Evolutionary conservation across 805 yeast species (phyloP).

Genomic region (Cephaloascus albidus): DNA sequence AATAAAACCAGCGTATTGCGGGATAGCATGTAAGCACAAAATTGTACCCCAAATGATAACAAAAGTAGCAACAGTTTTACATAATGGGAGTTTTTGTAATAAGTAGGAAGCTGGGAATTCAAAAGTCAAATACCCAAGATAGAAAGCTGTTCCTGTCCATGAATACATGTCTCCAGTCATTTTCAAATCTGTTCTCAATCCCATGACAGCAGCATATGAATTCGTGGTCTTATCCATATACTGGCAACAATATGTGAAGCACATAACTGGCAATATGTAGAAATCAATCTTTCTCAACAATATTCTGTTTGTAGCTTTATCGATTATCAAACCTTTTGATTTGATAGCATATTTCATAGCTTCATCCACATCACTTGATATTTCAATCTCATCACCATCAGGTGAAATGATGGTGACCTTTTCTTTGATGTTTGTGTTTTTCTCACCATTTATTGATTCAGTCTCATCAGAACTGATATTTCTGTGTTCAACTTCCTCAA

Average conservation of each 20-base stretch:
- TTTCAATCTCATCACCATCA: conserved; percentile 13
- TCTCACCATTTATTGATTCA: too few species aligned
- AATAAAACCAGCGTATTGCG: conserved; percentile 10
- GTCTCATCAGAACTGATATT: too few species aligned
- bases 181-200: conserved; percentile 23
- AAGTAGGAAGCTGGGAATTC: conserved; percentile 27
- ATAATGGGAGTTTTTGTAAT: conserved; percentile 24
- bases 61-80: conserved; percentile 19
- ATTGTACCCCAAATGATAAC: conserved; percentile 25
- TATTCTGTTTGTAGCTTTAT: conserved; percentile 17
- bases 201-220: conserved; percentile 28
- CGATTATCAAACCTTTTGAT: conserved; percentile 3
- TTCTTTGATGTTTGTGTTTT: too few species aligned
- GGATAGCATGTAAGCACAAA: conserved; percentile 15
- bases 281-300: conserved; percentile 42
- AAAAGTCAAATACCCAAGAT: conserved; percentile 24
- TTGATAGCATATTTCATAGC: conserved; percentile 25
- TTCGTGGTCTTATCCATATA: conserved; percentile 33
- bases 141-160: conserved; percentile 54
- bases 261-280: conserved; percentile 40
- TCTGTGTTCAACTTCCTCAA: too few species aligned
- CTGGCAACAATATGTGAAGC: conserved; percentile 39
- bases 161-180: conserved; percentile 30
- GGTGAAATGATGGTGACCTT: conserved; percentile 17
- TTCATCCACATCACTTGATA: conserved; percentile 26